Evolutionary conservation across 768 basidiomycete species (phyloP), one percentile per base, ranked within the genome.

Genomic region (Amanita subjunquillea): DNA sequence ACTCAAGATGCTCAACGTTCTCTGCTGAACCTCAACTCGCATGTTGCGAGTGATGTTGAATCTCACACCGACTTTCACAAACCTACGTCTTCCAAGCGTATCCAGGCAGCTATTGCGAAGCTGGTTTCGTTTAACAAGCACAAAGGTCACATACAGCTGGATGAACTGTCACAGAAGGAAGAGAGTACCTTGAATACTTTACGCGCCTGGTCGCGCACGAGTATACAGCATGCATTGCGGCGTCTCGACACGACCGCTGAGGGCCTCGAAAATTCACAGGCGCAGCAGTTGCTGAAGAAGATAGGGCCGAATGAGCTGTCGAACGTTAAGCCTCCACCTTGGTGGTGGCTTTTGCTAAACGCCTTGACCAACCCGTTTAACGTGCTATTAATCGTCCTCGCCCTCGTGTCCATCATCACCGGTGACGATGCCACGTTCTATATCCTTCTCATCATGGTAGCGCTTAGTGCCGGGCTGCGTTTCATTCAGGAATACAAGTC

Each of bases 301-400:
- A 58, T 62, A 55, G 67, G 67, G 22, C 51, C 56, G 22, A 68
- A 30, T 30, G 30, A 30, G 30, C 30, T 30, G 30, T 30, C 68
- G 5, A 58, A 45, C 29, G 67, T 69, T 41, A 66, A 66, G 22
- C 61, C 66, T 42, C 54, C 65, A 46, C 63, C 59, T 2, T 59
- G 59, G 2, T 37, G 69, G 45, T 39, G 49, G 15, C 50, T 66
- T 23, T 51, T 68, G 22, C 66, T 64, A 57, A 58, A 57, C 27
- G 69, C 67, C n/a, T 15, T 69, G 20, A 60, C 60, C 59, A 68
- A 69, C 48, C 68, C 67, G 6, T 67, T 67, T 57, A 67, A 67
- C 6, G 45, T 69, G 8, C 59, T 68, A 34, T 49, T 68, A 48
- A 60, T 59, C 6, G 48, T 67, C 42, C 64, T 68, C 6, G 67